phyloP scores from a whole-genome alignment of 306 rosid genomes.

The Medicago truncatula region DNA sequence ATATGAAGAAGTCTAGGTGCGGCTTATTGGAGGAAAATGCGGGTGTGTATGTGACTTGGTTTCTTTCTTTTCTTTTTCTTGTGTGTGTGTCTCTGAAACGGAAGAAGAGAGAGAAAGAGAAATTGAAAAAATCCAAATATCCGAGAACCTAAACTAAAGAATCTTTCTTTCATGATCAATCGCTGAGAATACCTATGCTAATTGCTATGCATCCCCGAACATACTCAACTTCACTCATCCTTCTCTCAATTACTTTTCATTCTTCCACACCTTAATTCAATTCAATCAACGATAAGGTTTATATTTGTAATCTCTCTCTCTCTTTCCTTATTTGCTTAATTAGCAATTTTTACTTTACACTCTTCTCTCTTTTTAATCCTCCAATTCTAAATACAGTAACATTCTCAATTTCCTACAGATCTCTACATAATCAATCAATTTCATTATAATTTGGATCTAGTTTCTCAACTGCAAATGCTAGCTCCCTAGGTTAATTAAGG shows the following conservation, averaged over 20 bases:
- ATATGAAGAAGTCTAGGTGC: conserved; percentile 5
- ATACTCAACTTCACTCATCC: neutral
- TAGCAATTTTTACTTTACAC: no score
- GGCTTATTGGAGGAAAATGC: conserved; percentile 42
- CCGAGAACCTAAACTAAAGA: conserved; percentile 51
- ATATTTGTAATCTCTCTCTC: conserved; percentile 24
- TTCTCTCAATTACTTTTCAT: neutral
- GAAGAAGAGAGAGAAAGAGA: neutral
- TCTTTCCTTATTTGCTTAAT: neutral
- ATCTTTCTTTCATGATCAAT: conserved; percentile 43
- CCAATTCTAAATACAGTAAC: no score
- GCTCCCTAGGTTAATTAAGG: neutral
- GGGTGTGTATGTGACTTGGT: conserved; percentile 34
- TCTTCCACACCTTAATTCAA: neutral
- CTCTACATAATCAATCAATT: no score
- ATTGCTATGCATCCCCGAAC: neutral
- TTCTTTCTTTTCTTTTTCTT: neutral
- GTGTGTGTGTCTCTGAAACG: neutral
- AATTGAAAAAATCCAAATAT: neutral
- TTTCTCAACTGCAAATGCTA: no score
- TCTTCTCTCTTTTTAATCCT: no score
- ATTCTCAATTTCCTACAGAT: no score
- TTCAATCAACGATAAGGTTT: conserved; percentile 41
- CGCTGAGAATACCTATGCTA: conserved; percentile 42
- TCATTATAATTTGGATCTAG: no score